Evolutionary conservation across 768 basidiomycete species (phyloP).

Genomic region (Mycena filopes): DNA sequence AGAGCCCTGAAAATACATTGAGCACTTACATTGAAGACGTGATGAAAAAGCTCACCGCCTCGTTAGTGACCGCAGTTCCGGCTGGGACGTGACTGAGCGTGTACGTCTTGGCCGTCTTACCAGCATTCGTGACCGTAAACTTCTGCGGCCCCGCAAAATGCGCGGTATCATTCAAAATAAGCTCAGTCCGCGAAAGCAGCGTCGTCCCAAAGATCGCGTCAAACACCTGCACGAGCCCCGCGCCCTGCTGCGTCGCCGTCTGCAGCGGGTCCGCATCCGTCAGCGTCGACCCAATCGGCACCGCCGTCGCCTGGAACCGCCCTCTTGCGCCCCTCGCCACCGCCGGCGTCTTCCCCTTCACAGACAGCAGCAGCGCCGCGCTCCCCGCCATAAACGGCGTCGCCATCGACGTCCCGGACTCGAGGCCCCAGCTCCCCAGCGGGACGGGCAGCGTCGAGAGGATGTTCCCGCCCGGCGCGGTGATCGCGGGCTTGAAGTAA

Average conservation of each 20-base stretch:
- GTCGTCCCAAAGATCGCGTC: slow-evolving; percentile 65
- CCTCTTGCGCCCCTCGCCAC: slow-evolving; percentile 40
- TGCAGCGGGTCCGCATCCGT: slow-evolving; percentile 62
- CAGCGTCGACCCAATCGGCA: slow-evolving; percentile 53
- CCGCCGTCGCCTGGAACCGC: slow-evolving; percentile 58
- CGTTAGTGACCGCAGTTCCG: slow-evolving; percentile 53
- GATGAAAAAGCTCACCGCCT: background rate
- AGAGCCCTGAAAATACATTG: slow-evolving; percentile 43
- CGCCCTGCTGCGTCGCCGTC: slow-evolving; percentile 65
- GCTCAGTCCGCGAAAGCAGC: slow-evolving; percentile 62
- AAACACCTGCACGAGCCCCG: slow-evolving; percentile 67
- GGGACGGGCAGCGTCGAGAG: slow-evolving; percentile 56
- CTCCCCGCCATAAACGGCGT: slow-evolving; percentile 58
- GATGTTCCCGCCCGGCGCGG: slow-evolving; percentile 65
- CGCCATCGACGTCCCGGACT: slow-evolving; percentile 58
- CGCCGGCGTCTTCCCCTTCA: slow-evolving; percentile 46
- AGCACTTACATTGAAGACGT: background rate
- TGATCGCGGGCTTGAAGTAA: slow-evolving; percentile 63
- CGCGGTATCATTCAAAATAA: slow-evolving; percentile 72
- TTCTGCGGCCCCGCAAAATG: slow-evolving; percentile 59
- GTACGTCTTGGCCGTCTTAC: slow-evolving; percentile 53
- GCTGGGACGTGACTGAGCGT: slow-evolving; percentile 66
- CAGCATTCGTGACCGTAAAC: slow-evolving; percentile 64
- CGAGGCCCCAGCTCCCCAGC: slow-evolving; percentile 50
- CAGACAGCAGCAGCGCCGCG: slow-evolving; percentile 53